These are phyloP conservation scores for Rhynchospora tenuis DNA, from an alignment of 176 grass and related monocot species.

Conservation along the genomic window DNA sequence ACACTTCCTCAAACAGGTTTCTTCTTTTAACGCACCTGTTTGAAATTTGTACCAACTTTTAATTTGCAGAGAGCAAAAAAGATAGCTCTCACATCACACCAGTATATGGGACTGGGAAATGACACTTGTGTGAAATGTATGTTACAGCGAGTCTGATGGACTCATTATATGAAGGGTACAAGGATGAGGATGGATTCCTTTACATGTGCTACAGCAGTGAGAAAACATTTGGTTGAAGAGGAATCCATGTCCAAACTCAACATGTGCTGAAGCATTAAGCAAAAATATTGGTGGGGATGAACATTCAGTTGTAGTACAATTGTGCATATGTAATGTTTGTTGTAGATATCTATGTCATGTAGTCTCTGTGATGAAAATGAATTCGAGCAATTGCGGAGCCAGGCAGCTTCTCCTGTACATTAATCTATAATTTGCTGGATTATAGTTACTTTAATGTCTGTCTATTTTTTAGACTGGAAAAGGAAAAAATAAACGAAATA, in stretches of 20 bases:
- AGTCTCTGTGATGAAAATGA: no score
- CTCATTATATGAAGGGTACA: constrained; percentile 49
- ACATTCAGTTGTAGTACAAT: no score
- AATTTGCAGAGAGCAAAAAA: not conserved
- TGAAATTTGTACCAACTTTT: not conserved
- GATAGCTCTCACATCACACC: no score
- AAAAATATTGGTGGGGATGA: no score
- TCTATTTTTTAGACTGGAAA: no score
- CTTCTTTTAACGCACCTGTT: not conserved
- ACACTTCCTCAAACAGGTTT: constrained; percentile 77
- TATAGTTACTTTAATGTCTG: no score
- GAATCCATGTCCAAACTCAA: not conserved
- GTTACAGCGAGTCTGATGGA: constrained; percentile 43
- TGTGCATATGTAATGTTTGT: no score
- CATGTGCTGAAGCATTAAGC: not conserved
- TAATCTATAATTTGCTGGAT: no score
- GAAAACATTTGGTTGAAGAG: constrained; percentile 68
- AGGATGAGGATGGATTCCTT: constrained; percentile 74
- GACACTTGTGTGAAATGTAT: not conserved
- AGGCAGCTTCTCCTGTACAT: no score
- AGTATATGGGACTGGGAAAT: not conserved
- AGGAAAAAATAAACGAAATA: no score
- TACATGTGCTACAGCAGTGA: constrained; percentile 90
- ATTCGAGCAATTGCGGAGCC: no score
- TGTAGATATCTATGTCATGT: no score